A percentile compares a stretch with the other conserved stretches of the same genome.
Conservation (phyloP, 306 rosid genomes). For the Ochetophila trinervis region DNA sequence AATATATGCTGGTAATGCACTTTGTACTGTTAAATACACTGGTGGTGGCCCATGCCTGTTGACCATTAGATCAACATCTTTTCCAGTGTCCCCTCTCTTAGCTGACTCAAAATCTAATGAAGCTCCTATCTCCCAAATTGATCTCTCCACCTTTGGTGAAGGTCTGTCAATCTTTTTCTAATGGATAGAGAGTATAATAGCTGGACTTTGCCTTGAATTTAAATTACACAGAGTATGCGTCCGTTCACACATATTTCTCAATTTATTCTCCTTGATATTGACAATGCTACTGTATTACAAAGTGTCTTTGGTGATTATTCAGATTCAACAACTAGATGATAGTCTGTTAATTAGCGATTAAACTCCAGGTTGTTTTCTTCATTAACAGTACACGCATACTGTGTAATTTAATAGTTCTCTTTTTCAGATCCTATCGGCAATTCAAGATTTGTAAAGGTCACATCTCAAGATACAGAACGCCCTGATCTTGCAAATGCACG, state of each 20-base stretch:
- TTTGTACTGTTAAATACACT: conserved; percentile 67
- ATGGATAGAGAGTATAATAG: conserved; percentile 12
- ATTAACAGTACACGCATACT: neutral
- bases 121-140: conserved; percentile 78
- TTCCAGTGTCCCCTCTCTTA: conserved; percentile 42
- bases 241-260: neutral
- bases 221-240: conserved; percentile 6
- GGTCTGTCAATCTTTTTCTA: conserved; percentile 56
- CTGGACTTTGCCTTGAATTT: conserved; percentile 2
- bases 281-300: conserved; percentile 23
- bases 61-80: conserved; percentile 83
- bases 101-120: conserved; percentile 50
- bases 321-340: neutral
- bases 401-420: neutral
- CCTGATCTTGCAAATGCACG: conserved; percentile 96
- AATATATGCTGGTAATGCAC: conserved; percentile 95
- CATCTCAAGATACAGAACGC: conserved; percentile 64
- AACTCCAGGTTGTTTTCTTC: too few species aligned
- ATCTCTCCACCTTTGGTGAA: conserved; percentile 81
- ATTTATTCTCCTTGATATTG: conserved; percentile 15
- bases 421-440: conserved; percentile 56
- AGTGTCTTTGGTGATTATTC: conserved; percentile 16
- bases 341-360: neutral
- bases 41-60: conserved; percentile 82
- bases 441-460: conserved; percentile 64